Base-by-base conservation (phyloP, 1,139 yeast species). In the Saccharomycopsis hybrid region DNA sequence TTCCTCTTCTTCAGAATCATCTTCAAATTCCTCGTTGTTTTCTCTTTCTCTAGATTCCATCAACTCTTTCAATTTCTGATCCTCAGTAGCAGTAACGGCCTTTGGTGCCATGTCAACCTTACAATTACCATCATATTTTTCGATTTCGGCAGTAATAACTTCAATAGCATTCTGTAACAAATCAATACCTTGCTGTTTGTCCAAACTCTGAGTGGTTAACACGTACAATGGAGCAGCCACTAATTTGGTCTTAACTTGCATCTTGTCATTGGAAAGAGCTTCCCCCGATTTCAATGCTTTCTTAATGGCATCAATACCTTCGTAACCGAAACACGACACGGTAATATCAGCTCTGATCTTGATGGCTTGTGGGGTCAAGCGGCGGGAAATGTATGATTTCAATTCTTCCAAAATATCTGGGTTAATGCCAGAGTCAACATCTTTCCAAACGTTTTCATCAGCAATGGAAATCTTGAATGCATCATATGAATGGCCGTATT, bases 181-280 rank as follows among this genome's bases (percentile, higher is more conserved):
- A 55, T 82, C 85, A 59, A 92, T 76, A 65, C 98, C 98, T 63
- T 82, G 82, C 62, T 78, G 82, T 69, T 92, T 92, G 68, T 92
- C 97, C 61, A 92, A 78, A 47, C 96, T 89, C 67, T 87, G 95
- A 28, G 95, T 86, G 31, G 97, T 87, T 59, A 92, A 75, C 55
- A 92, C 97, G 67, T 90, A 92, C 65, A 90, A 76, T 54, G 99
- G 99, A 49, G 98, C 97, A 55, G 99, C 98, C 47, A 92, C 97
- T 61, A 92, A 78, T 69, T 90, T 89, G 58, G 90, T 96, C 69
- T 87, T 89, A 60, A 92, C 86, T 65, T 78, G 82, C 75, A 86
- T 82, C 55, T 81, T 82, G 62, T 88, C 96, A 44, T 90, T 85
- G 56, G 94, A 79, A 53, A 85, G 71, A 29, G 75, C 78, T 72